Conservation (phyloP, 2,329 filamentous ascomycete species). For the Botrytis aclada region DNA sequence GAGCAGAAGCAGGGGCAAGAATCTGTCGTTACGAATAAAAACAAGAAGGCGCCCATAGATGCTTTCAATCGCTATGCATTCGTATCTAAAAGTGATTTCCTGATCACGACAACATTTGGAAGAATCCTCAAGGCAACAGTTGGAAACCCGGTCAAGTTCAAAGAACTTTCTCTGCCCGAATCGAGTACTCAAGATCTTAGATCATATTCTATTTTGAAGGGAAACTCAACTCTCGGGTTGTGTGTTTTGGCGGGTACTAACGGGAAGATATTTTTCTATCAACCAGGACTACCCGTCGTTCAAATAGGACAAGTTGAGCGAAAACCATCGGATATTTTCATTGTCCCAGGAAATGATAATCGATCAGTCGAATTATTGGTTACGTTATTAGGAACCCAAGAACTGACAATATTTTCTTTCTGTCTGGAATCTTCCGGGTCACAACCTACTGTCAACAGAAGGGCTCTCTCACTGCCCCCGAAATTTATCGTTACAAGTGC, state of each 20-base stretch:
- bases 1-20: not conserved
- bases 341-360: not conserved
- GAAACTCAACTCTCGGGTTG: constrained; percentile 38
- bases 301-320: constrained; percentile 28
- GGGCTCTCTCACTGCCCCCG: constrained; percentile 34
- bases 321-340: constrained; percentile 39
- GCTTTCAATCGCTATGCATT: constrained; percentile 63
- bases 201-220: constrained; percentile 48
- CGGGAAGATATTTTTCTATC: constrained; percentile 39
- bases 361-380: not conserved
- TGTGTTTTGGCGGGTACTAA: constrained; percentile 47
- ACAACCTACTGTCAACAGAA: not conserved
- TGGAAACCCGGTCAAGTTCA: constrained; percentile 26
- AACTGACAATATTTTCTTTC: constrained; percentile 13
- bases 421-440: not conserved
- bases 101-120: constrained; percentile 60
- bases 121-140: constrained; percentile 50
- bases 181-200: constrained; percentile 40
- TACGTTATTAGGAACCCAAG: not conserved
- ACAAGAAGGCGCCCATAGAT: constrained; percentile 42
- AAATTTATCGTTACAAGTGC: constrained; percentile 51
- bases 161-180: constrained; percentile 35
- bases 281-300: constrained; percentile 17
- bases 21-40: constrained; percentile 29
- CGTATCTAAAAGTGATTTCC: constrained; percentile 49